Base-by-base conservation (phyloP, 257 asterid species). In the Cynanchum wilfordii region DNA sequence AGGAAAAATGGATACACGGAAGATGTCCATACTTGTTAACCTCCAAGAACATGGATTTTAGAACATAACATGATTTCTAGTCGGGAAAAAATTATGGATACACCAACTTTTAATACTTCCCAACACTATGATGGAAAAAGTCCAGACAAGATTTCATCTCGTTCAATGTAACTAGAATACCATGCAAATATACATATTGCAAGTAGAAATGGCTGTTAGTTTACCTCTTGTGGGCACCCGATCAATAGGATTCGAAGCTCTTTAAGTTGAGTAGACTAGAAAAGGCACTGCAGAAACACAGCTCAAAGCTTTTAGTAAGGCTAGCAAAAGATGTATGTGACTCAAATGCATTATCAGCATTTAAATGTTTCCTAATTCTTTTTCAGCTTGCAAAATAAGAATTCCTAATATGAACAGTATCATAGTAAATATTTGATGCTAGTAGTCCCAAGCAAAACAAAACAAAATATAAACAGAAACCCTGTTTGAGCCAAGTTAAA, bases 281-380 rank as follows among this genome's bases (percentile, higher is more conserved):
- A 81, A 81, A 78, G 84, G 86, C 76, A 79, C 79, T 79, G 84
- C 82, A 84, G 59, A 72, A 68, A 66, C 69, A 72, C 50, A 75
- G 72, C 69, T 2, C 13, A 66, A 38, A 68, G 24, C 11, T 10
- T 45, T 79, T 62, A 79, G 74, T 47, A 33, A n/a, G 38, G 66
- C 38, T 55, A 22, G 16, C 50, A 12, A 24, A 25, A 33, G 16
- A n/a, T n/a, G n/a, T n/a, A 1, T 11, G 54, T 20, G 19, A 25
- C 4, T 30, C 5, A 44, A 72, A 59, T 47, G 24, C 47, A 68
- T n/a, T 22, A 68, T 22, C 11, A 3, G 7, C 54, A 25, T 17
- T 7, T 54, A 44, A 70, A 44, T 11, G 66, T 66, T 74, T n/a
- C 20, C 29, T 49, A 0, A 30, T 54, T 45, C 51, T 12, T 2